Percentiles rank a stretch among this genome's conserved stretches.
phyloP scores from a whole-genome alignment of 306 rosid species.

The Mimosa bimucronata region DNA sequence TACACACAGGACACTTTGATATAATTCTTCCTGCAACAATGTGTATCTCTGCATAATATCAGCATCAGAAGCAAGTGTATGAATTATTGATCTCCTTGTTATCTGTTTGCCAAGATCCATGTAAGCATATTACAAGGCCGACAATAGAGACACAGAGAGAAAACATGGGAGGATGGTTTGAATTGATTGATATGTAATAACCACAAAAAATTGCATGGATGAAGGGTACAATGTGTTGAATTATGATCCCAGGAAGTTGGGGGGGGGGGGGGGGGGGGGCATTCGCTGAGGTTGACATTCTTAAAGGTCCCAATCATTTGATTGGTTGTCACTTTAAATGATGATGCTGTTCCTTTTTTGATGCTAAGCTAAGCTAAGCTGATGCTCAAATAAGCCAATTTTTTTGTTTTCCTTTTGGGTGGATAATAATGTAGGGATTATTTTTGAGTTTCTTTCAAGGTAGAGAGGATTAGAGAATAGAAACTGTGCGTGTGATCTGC shows the following conservation, averaged over 20 bases:
- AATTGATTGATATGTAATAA: neutral
- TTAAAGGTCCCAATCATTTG: constrained; percentile 14
- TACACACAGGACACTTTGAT: neutral
- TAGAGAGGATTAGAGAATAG: constrained; percentile 38
- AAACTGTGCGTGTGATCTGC: constrained; percentile 25
- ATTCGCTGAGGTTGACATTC: neutral
- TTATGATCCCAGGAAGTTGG: neutral
- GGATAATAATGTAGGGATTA: neutral
- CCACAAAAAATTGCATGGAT: neutral
- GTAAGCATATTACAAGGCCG: constrained; percentile 40
- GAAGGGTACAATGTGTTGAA: neutral
- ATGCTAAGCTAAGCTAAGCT: constrained; percentile 41
- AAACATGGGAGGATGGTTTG: constrained; percentile 31
- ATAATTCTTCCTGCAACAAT: neutral
- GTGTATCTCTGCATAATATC: neutral
- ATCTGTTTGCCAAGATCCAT: constrained; percentile 35
- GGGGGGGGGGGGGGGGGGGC: neutral
- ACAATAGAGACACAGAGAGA: constrained; percentile 42
- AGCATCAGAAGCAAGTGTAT: neutral
- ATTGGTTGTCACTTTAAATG: constrained; percentile 29
- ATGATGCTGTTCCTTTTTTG: constrained; percentile 51
- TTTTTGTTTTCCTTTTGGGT: neutral
- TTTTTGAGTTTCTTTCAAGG: constrained; percentile 40
- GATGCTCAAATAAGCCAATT: constrained; percentile 46
- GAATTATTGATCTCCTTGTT: constrained; percentile 43